Evolutionary conservation across 345 rosid genomes (phyloP).

Genomic region (Capsella bursapastoris): DNA sequence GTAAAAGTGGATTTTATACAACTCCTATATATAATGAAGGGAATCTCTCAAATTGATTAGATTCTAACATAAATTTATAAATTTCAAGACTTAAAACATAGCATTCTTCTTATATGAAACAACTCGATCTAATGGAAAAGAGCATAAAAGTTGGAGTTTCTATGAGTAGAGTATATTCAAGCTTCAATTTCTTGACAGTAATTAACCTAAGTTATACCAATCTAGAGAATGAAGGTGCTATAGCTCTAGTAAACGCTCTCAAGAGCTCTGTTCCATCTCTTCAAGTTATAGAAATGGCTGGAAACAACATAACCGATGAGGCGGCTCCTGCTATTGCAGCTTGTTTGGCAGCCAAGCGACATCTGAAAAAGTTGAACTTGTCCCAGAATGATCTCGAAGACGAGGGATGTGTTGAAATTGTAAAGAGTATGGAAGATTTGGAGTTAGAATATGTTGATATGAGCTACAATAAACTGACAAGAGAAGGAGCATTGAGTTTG

Average conservation of each 20-base stretch:
- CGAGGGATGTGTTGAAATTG: slow-evolving; percentile 63
- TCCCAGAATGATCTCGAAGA: slow-evolving; percentile 79
- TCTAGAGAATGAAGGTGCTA: slow-evolving; percentile 69
- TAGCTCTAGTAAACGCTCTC: slow-evolving; percentile 58
- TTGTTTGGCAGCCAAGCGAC: slow-evolving; percentile 58
- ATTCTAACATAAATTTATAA: too few relatives aligned
- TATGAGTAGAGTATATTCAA: slow-evolving; percentile 60
- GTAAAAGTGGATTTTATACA: background rate
- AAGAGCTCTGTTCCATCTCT: slow-evolving; percentile 66
- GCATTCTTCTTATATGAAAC: slow-evolving; percentile 56
- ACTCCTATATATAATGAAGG: too few relatives aligned
- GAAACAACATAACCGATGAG: slow-evolving; percentile 72
- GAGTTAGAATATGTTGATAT: slow-evolving; percentile 62
- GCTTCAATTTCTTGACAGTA: slow-evolving; percentile 56
- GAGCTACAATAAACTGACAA: slow-evolving; percentile 54
- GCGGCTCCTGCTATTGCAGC: slow-evolving; percentile 61
- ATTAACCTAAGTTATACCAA: slow-evolving; percentile 72
- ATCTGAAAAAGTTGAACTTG: slow-evolving; percentile 68
- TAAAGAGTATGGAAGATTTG: slow-evolving; percentile 55
- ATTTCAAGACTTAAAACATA: background rate
- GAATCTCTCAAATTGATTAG: too few relatives aligned
- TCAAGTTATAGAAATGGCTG: slow-evolving; percentile 76
- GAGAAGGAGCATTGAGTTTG: slow-evolving; percentile 66
- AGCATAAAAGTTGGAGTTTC: slow-evolving; percentile 66
- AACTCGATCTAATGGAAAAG: slow-evolving; percentile 58